Percentiles rank a stretch among this genome's conserved stretches.
Conservation (phyloP, 2,329 filamentous ascomycete species). For the Aspergillus bombycis region DNA sequence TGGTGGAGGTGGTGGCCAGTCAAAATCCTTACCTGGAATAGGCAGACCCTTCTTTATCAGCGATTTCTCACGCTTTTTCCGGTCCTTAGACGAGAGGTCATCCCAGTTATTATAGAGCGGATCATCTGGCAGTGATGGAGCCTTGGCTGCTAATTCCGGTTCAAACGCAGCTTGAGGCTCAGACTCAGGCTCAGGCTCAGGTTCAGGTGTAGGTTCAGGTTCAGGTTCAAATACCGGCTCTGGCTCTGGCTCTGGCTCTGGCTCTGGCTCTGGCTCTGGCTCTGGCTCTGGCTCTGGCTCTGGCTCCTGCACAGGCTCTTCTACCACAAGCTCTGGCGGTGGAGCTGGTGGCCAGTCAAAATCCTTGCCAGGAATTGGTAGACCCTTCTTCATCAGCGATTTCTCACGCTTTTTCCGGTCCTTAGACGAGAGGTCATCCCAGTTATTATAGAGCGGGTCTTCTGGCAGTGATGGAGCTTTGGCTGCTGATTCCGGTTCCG, state of each 20-base stretch:
- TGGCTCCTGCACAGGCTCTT: constrained; percentile 26
- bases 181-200: constrained; percentile 28
- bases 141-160: constrained; percentile 4
- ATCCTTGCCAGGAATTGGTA: constrained; percentile 34
- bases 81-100: constrained; percentile 43
- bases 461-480: constrained; percentile 30
- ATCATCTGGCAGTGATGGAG: constrained; percentile 35
- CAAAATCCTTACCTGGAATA: constrained; percentile 33
- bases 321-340: constrained; percentile 13
- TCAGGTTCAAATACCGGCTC: constrained; percentile 32
- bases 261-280: constrained; percentile 18
- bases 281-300: constrained; percentile 24
- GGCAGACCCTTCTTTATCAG: constrained; percentile 32
- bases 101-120: constrained; percentile 41
- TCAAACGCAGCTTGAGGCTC: constrained; percentile 30
- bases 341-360: constrained; percentile 26
- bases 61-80: constrained; percentile 47
- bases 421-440: constrained; percentile 39
- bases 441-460: constrained; percentile 41
- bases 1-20: constrained; percentile 20
- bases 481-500: constrained; percentile 7
- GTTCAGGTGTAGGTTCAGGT: constrained; percentile 28
- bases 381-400: constrained; percentile 29
- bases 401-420: constrained; percentile 51
- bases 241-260: constrained; percentile 4